Evolutionary conservation across 106 monocot species (phyloP), one percentile per base, ranked within the genome.

Genomic region (Hemerocallis citrina): DNA sequence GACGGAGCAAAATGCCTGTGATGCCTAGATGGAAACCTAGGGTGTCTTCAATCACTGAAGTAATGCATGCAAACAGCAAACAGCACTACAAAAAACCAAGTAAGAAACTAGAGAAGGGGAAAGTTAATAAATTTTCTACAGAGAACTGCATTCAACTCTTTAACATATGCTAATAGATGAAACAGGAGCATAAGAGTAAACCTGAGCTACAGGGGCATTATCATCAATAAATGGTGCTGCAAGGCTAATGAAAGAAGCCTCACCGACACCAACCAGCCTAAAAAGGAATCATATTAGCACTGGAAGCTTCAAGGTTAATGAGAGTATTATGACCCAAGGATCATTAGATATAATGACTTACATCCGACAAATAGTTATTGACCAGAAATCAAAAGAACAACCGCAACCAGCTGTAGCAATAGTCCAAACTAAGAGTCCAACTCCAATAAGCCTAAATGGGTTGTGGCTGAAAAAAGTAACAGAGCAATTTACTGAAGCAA

Each of bases 201-300:
- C 95, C 86, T 91, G 83, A 58, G 86, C 56, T 55, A 25, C 46
- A 66, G 95, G 95, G 17, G 95, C 95, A 79, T 96, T 91, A 63
- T 96, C 95, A 74, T 96, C 95, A 62, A 96, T 96, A 72, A 96
- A 96, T 59, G 95, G 91, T 69, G 95, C 95, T 20, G 95, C 95
- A 72, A 96, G 86, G 84, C 95, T 96, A 55, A 96, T 87, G 54
- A 96, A 96, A 63, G 95, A 96, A 65, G 95, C 95, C 66, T 96
- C 95, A 62, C 95, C 95, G 68, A 96, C 95, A 69, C 95, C 95
- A 63, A 96, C 95, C 47, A 96, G 72, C 95, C 95, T 96, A 67
- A 58, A 76, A 64, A 33, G 21, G 52, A 34, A 6, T 55, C 5
- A 28, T 35, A 34, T 35, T 16, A 47, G 47, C 43, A 65, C 19